Base-by-base conservation (phyloP, 2,329 filamentous ascomycete genomes). In the Colletotrichum siamense region DNA sequence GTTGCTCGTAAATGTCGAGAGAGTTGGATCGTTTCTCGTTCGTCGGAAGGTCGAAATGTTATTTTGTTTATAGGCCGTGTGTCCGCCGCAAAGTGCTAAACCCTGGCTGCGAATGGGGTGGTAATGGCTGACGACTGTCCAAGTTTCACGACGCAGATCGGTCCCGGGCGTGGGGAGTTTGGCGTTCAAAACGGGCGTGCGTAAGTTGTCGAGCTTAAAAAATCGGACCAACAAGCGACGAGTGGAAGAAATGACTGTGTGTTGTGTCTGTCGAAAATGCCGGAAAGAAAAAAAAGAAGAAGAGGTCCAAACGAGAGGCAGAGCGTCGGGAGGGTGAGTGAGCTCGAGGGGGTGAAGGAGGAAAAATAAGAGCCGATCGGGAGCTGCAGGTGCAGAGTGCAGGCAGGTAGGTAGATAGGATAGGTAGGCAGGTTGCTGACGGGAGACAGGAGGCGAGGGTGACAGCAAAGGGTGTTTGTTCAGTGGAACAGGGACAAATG, bases 101-200 rank as follows among this genome's bases (percentile, higher is more conserved):
- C 70, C 57, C 71, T 57, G 66, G 63, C 15, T 49, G 68, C 39
- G 49, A 61, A 67, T 32, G 39, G 71, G 72, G 62, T 63, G 16
- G 61, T 34, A 52, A 49, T 71, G 28, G 75, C 63, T 74, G 75
- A 71, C 55, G 75, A 70, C 44, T 52, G 75, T 67, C 62, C 64
- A 36, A 59, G 70, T 76, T 76, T 76, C 69, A 62, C 74, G 64
- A 74, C 70, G 70, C 49, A 65, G 70, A 74, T 69, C 70, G 74
- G 65, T 73, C 70, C 74, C 59, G 71, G 52, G 74, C 70, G 70
- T 68, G 64, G 64, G 69, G 70, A 16, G 65, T 69, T 69, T 28
- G 36, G 64, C 64, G 70, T 62, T 70, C 32, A 57, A 68, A 59
- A 73, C 49, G 70, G 64, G 64, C 70, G 70, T 69, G 65, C 70